phyloP scores from a whole-genome alignment of 371 early-diverging fungal genomes.

The Mucor irregularis region DNA sequence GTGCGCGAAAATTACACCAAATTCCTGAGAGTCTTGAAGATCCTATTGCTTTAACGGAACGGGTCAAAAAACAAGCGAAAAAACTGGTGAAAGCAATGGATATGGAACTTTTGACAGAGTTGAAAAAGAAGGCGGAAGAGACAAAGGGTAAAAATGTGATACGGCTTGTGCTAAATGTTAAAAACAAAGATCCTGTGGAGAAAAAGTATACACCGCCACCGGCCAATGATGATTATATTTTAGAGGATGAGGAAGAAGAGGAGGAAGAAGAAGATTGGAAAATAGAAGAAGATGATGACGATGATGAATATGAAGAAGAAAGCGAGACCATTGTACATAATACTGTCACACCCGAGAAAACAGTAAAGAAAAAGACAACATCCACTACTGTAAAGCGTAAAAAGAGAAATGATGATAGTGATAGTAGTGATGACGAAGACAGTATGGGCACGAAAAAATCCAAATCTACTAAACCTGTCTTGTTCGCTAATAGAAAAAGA shows the following conservation, averaged over 20 bases:
- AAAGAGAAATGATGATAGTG: neutral
- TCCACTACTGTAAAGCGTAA: neutral
- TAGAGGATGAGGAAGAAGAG: neutral
- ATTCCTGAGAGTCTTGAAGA: constrained; percentile 11
- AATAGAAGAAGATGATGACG: constrained; percentile 5
- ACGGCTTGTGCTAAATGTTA: neutral
- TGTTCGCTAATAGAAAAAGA: constrained; percentile 12
- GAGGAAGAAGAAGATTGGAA: constrained; percentile 3
- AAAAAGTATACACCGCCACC: neutral
- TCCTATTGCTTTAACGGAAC: constrained; percentile 10
- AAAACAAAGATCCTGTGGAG: too few relatives aligned
- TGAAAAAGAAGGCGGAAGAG: neutral
- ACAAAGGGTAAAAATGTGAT: neutral
- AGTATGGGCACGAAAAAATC: constrained; percentile 12
- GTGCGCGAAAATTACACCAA: neutral
- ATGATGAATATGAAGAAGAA: neutral
- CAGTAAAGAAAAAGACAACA: neutral
- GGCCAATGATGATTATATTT: neutral
- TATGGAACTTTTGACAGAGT: too few relatives aligned
- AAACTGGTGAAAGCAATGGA: neutral
- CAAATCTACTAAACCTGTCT: neutral
- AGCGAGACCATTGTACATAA: neutral
- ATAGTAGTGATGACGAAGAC: constrained; percentile 12
- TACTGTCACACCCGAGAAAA: neutral
- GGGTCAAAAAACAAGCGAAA: neutral